Base-by-base conservation (phyloP, 805 yeast genomes). In the Lachancea kluyveri region DNA sequence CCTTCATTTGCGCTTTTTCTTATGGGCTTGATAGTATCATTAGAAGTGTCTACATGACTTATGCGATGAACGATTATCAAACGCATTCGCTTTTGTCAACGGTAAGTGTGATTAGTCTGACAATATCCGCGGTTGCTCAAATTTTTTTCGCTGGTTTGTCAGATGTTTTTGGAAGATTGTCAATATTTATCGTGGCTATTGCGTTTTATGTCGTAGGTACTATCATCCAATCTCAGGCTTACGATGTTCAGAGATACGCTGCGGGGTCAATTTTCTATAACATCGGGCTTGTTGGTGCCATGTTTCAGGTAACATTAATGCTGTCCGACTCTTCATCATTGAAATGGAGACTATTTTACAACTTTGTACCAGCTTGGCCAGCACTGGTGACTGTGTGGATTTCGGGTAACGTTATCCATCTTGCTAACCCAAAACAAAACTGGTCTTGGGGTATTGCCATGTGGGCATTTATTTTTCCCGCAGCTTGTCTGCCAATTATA, bases 401-500 rank as follows among this genome's bases (percentile, higher is more conserved):
- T 36, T 59, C 77, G 17, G 88, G 86, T 48, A 62, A 77, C 44
- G 62, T 82, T 28, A 56, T 70, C 12, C 40, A 53, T 9, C 57
- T 59, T 21, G 57, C 57, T 10, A 54, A 54, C 14, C 59, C 60
- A 18, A 5, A 35, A 5, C 31, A 42, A 5, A 50, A 65, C 20
- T 77, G 84, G 78, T 65, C 75, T 8, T 81, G 88, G 88, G 79
- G 79, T 47, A 73, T 79, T 43, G 86, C 79, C 25, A 79, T 81
- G 72, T 81, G 82, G 82, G 86, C 86, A 2, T 75, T 78, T 45
- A 78, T 81, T 42, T 72, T 76, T 66, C 88, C 88, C 22, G 59
- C 78, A 24, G 49, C 74, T 4, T 61, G 77, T 42, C 32, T 80
- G 10, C 90, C 88, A 14, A 55, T 81, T 31, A 42, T 77, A 7